Base-by-base conservation (phyloP, 306 rosid species). In the Datisca glomerata region DNA sequence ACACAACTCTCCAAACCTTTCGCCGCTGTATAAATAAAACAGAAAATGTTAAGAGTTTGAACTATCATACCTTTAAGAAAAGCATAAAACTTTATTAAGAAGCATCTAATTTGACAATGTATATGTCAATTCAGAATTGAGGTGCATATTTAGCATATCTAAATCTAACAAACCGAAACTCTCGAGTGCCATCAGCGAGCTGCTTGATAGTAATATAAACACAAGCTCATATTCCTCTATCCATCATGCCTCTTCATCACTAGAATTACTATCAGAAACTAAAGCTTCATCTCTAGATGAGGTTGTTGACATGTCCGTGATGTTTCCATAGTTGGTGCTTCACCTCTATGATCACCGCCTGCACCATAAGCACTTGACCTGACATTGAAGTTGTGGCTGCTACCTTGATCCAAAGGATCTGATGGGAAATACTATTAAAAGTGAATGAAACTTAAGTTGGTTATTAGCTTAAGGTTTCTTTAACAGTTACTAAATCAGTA, bases 101-200 rank as follows among this genome's bases (percentile, higher is more conserved):
- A 31, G 31, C 17, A 11, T 9, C 21, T 12, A 12, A 19, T n/a
- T 11, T 18, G 35, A 22, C 13, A 12, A 16, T 44, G 1, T 12
- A 41, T 33, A 21, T 7, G 25, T 10, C 15, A 12, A 31, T 19
- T n/a, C 3, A 17, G 38, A 44, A 36, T 7, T 4, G 24, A 1
- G 48, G 55, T 31, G 46, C 10, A 53, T 24, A 12, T 17, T 36
- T 52, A 51, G 7, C 8, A 53, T 75, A 84, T 95, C 96, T 89
- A 77, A 89, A 89, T 55, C 84, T 61, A 52, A 89, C 81, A 43
- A 95, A 93, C 12, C 94, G 81, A 38, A 89, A 81, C 64, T 78
- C 92, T 64, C 71, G 73, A 1, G 70, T 80, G 32, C 98, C 98
- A 52, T 84, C 92, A 13, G 83, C 72, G 16, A 64, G 68, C 57